phyloP scores from a whole-genome alignment of 306 rosid species.

The Psophocarpus tetragonolobus region DNA sequence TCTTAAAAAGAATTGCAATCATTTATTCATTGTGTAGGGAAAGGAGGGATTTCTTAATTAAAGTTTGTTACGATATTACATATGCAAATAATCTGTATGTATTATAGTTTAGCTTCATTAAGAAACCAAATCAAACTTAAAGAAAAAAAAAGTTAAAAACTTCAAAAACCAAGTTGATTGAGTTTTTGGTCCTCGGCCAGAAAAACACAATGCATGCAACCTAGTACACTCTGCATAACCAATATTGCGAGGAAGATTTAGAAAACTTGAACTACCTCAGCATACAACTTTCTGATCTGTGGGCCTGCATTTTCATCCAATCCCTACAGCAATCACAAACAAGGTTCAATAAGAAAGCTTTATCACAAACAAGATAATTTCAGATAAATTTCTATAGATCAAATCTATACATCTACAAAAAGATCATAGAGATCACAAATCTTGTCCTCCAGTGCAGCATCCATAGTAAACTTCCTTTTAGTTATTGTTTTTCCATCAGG shows the following conservation, averaged over 20 bases:
- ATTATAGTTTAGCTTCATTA: not conserved
- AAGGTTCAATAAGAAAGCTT: constrained; percentile 29
- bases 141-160: constrained; percentile 16
- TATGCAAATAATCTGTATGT: not conserved
- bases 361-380: constrained; percentile 21
- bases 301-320: constrained; percentile 95
- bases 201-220: constrained; percentile 27
- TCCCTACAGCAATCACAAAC: constrained; percentile 66
- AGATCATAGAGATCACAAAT: constrained; percentile 99
- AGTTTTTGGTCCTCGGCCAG: constrained; percentile 25
- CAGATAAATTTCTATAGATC: constrained; percentile 32
- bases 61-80: not conserved
- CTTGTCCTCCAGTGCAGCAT: constrained; percentile 84
- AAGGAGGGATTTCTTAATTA: not conserved
- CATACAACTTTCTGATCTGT: constrained; percentile 84
- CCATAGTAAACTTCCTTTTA: constrained; percentile 72
- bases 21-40: constrained; percentile 1
- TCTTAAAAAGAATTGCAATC: constrained; percentile 14
- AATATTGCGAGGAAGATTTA: not conserved
- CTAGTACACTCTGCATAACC: not conserved
- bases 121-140: constrained; percentile 9
- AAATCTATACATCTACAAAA: constrained; percentile 79
- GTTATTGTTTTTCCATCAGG: constrained; percentile 64
- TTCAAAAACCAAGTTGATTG: constrained; percentile 27
- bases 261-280: constrained; percentile 66